Base-by-base conservation (phyloP, 2,329 filamentous ascomycete species). In the Trichoderma simmonsii region DNA sequence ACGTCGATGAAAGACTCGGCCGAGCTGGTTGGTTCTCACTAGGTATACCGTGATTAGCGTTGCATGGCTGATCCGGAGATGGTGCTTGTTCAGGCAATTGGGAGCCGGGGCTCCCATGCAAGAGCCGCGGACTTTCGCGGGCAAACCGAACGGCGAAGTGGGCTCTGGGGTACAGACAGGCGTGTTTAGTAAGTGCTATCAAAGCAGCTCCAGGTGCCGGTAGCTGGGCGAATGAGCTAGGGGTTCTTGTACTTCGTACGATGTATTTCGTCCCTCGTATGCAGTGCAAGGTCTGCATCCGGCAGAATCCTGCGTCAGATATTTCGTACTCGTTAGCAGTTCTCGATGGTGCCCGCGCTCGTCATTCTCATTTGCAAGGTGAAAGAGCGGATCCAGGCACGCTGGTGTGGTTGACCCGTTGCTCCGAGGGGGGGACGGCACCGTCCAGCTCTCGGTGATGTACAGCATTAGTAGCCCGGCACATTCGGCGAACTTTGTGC, bases 41-140 rank as follows among this genome's bases (percentile, higher is more conserved):
- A 67, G 61, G 24, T 36, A 24, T 68, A 67, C 57, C 67, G 65
- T 64, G 69, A 73, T 71, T 75, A 70, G 65, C 51, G 70, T 66
- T 68, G 61, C 32, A 51, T 71, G 60, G 71, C 65, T 73, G 71
- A 64, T 64, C 69, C 75, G 75, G 75, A 75, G 73, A 75, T 75
- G 68, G 69, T 67, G 62, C 75, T 72, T 54, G 36, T 75, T 76
- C 67, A 60, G 74, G 75, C 68, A 75, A 75, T 72, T 56, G 64
- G 67, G 24, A 71, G 60, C 72, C 71, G 63, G 74, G 73, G 24
- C 24, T 36, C 72, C 72, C 68, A 66, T 68, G 64, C 72, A 36
- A 70, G 56, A 71, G 56, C 60, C 59, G 64, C 71, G 71, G 66
- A 72, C 66, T 70, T 70, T 72, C 24, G 68, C 71, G 71, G 71